phyloP scores from a whole-genome alignment of 176 grass and related monocot genomes.

The Musa troglodytarum region DNA sequence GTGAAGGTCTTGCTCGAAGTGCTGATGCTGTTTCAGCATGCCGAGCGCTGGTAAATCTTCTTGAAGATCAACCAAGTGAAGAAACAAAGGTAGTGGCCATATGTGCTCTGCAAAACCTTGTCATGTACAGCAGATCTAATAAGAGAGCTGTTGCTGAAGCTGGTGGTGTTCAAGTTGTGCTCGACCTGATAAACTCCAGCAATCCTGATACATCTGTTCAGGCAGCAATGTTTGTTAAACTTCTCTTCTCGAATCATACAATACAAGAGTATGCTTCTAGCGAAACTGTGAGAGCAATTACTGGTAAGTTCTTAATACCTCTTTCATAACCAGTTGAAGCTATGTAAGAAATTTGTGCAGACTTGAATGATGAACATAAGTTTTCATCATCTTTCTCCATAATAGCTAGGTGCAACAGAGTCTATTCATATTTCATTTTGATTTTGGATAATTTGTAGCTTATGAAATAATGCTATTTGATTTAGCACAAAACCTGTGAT shows the following conservation, averaged over 20 bases:
- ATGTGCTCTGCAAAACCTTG: constrained; percentile 95
- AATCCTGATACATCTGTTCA: constrained; percentile 99
- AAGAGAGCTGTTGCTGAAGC: constrained; percentile 99
- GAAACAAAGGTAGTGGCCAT: constrained; percentile 99
- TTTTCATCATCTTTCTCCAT: neutral
- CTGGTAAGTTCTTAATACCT: constrained; percentile 42
- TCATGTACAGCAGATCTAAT: constrained; percentile 97
- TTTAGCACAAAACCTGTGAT: neutral
- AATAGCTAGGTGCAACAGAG: neutral
- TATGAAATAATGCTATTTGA: neutral
- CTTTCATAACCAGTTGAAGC: neutral
- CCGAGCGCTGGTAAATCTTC: constrained; percentile 94
- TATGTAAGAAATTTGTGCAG: neutral
- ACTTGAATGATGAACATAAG: neutral
- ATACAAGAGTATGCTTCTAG: constrained; percentile 99
- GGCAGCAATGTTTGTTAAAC: constrained; percentile 98
- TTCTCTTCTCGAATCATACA: constrained; percentile 95
- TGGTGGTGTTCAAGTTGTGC: constrained; percentile 92
- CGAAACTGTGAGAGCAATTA: constrained; percentile 97
- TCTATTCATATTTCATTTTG: neutral
- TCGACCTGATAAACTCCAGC: constrained; percentile 97
- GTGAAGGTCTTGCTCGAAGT: constrained; percentile 80
- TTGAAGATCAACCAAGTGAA: constrained; percentile 98
- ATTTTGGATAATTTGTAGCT: no score
- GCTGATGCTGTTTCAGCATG: constrained; percentile 94